Base-by-base conservation (phyloP, 1,284 basidiomycete species). In the Moniliophthora roreri region DNA sequence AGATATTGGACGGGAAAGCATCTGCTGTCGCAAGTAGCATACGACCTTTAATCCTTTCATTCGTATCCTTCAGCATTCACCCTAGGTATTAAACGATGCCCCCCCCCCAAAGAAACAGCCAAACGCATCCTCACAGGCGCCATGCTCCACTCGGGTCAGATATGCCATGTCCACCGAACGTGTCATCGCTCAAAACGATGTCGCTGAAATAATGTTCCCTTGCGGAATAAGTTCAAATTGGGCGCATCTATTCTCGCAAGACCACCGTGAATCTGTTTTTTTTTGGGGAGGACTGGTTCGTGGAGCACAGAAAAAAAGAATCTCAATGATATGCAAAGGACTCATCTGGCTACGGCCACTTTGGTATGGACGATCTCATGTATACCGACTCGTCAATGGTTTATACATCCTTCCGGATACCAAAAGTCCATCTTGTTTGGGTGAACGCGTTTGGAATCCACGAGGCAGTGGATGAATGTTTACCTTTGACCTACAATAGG, bases 1-100 rank as follows among this genome's bases (percentile, higher is more conserved):
- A 26, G 87, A 87, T n/a, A 69, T 78, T 91, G 7, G 88, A 89
- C 28, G 88, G 89, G 23, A 92, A 92, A 67, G 80, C 85, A 10
- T 88, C 89, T 7, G 80, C 81, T 2, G 76, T 90, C 45, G 80
- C 91, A 55, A 50, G 74, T 63, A 10, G 18, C n/a, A n/a, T n/a
- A n/a, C n/a, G n/a, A n/a, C n/a, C n/a, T n/a, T n/a, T n/a, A n/a
- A n/a, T n/a, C 21, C 20, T n/a, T 21, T 49, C 28, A n/a, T 51
- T 16, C 35, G 28, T n/a, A 4, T 10, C n/a, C 13, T 52, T 36
- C 18, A 50, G 46, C 48, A 21, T 23, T 41, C 40, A n/a, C 21
- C 7, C 28, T 32, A 32, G 28, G 75, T 89, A 1, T 69, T 87
- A 3, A 72, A 81, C 13, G 83, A 85, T 54, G 87, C 88, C 1